Conservation (phyloP, 176 grass and related monocot species). For the Miscanthus lutarioriparius region DNA sequence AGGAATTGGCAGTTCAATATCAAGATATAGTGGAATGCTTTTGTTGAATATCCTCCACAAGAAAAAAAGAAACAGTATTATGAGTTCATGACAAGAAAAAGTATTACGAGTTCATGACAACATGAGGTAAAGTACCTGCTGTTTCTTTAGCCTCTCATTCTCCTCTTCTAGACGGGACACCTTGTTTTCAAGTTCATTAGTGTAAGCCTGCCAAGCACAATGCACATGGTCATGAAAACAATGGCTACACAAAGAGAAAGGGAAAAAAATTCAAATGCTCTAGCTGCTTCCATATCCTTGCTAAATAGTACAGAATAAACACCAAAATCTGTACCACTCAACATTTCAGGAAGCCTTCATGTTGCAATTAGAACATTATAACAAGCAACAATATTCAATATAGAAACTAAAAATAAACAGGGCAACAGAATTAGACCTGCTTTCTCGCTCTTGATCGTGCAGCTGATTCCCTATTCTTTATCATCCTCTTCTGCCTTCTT, state of each 20-base stretch:
- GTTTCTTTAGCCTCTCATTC: slow-evolving; percentile 81
- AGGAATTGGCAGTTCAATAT: slow-evolving; percentile 10
- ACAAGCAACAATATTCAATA: neutral
- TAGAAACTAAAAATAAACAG: slow-evolving; percentile 22
- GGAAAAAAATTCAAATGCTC: neutral
- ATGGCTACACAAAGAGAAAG: neutral
- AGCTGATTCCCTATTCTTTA: slow-evolving; percentile 97
- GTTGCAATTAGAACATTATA: slow-evolving; percentile 12
- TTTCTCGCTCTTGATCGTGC: slow-evolving; percentile 96
- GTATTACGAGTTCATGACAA: slow-evolving; percentile 6
- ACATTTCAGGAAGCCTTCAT: slow-evolving; percentile 17
- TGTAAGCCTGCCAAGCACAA: slow-evolving; percentile 75
- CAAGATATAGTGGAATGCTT: neutral
- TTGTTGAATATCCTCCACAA: slow-evolving; percentile 1
- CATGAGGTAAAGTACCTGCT: slow-evolving; percentile 64
- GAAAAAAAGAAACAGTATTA: neutral
- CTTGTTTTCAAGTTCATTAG: slow-evolving; percentile 97
- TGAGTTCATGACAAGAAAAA: neutral
- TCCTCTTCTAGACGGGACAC: slow-evolving; percentile 75
- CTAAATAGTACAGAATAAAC: slow-evolving; percentile 9
- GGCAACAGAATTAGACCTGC: slow-evolving; percentile 49
- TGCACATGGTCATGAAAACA: neutral
- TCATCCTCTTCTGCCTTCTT: slow-evolving; percentile 98
- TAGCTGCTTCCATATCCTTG: neutral
- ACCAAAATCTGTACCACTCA: neutral